phyloP scores from a whole-genome alignment of 441 rosid species.

The Bocquillonia castaneifolia region DNA sequence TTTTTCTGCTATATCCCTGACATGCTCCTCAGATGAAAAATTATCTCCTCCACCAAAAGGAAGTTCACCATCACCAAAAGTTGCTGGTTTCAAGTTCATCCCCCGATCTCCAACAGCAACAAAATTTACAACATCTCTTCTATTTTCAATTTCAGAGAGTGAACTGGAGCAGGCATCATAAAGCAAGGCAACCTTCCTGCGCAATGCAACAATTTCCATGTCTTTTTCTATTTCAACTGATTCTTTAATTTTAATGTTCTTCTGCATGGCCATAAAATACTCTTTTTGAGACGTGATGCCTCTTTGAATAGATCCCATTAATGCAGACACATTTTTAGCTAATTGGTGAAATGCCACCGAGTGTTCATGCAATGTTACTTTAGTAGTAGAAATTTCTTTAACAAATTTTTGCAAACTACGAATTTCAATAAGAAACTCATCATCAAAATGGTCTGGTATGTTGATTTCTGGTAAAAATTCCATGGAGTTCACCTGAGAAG shows the following conservation, averaged over 20 bases:
- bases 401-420: constrained; percentile 53
- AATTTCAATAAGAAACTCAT: constrained; percentile 36
- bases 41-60: constrained; percentile 27
- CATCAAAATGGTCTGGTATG: constrained; percentile 44
- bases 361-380: constrained; percentile 49
- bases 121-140: constrained; percentile 41
- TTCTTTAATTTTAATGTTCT: constrained; percentile 37
- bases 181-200: constrained; percentile 53
- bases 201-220: constrained; percentile 48
- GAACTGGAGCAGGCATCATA: constrained; percentile 63
- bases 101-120: constrained; percentile 27
- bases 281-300: constrained; percentile 41
- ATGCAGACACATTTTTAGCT: constrained; percentile 44
- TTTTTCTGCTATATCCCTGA: constrained; percentile 53
- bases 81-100: constrained; percentile 33
- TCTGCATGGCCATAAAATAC: constrained; percentile 42
- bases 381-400: constrained; percentile 40
- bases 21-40: constrained; percentile 53
- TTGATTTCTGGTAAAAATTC: constrained; percentile 43
- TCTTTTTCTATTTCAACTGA: constrained; percentile 50
- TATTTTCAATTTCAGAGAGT: constrained; percentile 66
- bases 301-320: constrained; percentile 35
- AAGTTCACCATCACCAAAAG: constrained; percentile 25
- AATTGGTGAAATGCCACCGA: constrained; percentile 46
- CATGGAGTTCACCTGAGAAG: constrained; percentile 48